Conservation (phyloP, 768 basidiomycete genomes). For the Dacryopinax spathularia region DNA sequence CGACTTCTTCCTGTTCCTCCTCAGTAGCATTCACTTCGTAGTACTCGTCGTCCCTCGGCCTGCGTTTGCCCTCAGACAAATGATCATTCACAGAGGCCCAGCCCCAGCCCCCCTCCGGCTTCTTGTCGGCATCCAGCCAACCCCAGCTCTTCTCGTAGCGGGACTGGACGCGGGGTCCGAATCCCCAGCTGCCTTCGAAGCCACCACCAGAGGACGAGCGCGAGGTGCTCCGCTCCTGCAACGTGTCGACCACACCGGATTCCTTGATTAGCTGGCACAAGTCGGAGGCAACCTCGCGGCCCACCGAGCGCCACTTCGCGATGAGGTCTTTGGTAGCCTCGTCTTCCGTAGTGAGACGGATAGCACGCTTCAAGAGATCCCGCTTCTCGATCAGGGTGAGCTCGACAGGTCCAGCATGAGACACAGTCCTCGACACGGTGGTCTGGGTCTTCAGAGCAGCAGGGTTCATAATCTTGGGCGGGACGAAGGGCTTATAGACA, state of each 20-base stretch:
- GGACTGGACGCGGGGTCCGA: background rate
- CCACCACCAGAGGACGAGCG: background rate
- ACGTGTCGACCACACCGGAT: background rate
- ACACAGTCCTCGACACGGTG: background rate
- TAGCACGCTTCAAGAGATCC: background rate
- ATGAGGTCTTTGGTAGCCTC: background rate
- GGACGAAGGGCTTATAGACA: background rate
- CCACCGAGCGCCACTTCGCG: background rate
- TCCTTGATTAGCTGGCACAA: background rate
- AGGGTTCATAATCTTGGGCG: background rate
- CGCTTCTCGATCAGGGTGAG: background rate
- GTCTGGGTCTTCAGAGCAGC: background rate
- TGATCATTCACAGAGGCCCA: background rate
- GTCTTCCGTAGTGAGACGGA: background rate
- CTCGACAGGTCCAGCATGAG: background rate
- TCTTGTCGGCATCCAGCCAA: background rate
- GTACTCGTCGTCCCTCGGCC: background rate
- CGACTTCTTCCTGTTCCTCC: background rate
- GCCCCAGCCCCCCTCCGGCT: background rate
- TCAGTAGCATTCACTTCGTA: background rate
- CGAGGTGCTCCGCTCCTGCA: background rate
- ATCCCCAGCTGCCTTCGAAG: background rate
- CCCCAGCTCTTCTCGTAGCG: background rate
- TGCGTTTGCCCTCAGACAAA: background rate
- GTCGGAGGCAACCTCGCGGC: background rate